Percentiles rank a stretch among this genome's conserved stretches.
Conservation (phyloP, 164 flowering plant species). For the Stephania yunnanensis region DNA sequence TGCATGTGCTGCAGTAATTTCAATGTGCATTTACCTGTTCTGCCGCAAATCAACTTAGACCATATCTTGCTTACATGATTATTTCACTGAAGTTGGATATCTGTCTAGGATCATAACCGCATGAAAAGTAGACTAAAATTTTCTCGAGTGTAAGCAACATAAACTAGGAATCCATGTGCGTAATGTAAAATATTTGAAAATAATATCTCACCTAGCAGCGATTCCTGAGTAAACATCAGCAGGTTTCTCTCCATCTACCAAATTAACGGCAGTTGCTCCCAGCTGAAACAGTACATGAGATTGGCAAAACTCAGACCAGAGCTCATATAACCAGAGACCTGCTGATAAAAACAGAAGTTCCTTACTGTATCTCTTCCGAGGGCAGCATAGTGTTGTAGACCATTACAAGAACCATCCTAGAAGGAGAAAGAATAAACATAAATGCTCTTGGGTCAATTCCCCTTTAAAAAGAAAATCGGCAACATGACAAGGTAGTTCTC, state of each 20-base stretch:
- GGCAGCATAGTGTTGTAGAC: slow-evolving; percentile 99
- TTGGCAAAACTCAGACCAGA: neutral
- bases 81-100: neutral
- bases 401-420: slow-evolving; percentile 99
- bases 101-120: neutral
- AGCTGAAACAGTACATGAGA: slow-evolving; percentile 36
- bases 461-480: neutral
- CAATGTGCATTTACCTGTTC: neutral
- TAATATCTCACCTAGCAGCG: slow-evolving; percentile 57
- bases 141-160: neutral
- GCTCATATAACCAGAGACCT: no score
- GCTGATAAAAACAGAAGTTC: neutral
- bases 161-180: neutral
- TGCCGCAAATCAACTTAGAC: neutral
- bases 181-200: neutral
- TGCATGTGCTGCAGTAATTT: neutral
- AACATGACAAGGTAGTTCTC: no score
- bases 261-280: slow-evolving; percentile 97
- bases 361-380: slow-evolving; percentile 94
- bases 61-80: neutral
- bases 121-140: neutral
- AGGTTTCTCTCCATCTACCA: slow-evolving; percentile 85
- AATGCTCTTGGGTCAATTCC: neutral
- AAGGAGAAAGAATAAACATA: slow-evolving; percentile 9
- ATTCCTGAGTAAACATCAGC: slow-evolving; percentile 99